phyloP scores from a whole-genome alignment of 805 yeast genomes.

The Maudiozyma bulderi region DNA sequence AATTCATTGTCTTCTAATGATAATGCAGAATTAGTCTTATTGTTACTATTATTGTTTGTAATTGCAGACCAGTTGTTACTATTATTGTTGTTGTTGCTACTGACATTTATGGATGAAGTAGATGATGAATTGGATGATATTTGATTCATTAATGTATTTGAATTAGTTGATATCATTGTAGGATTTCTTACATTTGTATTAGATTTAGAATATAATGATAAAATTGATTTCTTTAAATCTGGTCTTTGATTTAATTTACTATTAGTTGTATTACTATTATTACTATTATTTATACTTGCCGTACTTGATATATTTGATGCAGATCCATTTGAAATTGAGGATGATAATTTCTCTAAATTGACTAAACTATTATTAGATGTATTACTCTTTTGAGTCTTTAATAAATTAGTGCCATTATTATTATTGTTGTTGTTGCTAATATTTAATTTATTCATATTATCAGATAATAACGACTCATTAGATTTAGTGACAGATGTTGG shows the following conservation, averaged over 20 bases:
- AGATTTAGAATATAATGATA: conserved; percentile 74
- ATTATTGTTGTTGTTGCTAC: background rate
- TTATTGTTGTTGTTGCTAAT: background rate
- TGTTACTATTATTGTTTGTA: conserved; percentile 3
- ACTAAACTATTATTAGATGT: background rate
- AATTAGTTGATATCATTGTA: background rate
- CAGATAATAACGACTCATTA: background rate
- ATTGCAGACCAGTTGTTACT: background rate
- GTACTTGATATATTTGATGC: background rate
- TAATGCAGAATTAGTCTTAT: conserved; percentile 11
- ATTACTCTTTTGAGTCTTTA: background rate
- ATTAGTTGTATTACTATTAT: conserved; percentile 7
- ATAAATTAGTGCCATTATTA: background rate
- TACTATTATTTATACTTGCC: conserved; percentile 1
- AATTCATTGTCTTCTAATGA: conserved; percentile 48
- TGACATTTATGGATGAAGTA: background rate
- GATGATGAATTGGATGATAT: background rate
- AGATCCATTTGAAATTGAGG: conserved; percentile 1
- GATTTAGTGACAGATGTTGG: background rate
- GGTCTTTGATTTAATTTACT: conserved; percentile 41
- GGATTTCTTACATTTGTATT: conserved; percentile 2
- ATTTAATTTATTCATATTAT: background rate
- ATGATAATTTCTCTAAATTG: conserved; percentile 4
- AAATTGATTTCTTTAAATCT: conserved; percentile 83
- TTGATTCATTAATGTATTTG: background rate